phyloP scores from a whole-genome alignment of 129 eudicot species.

The Centella asiatica region DNA sequence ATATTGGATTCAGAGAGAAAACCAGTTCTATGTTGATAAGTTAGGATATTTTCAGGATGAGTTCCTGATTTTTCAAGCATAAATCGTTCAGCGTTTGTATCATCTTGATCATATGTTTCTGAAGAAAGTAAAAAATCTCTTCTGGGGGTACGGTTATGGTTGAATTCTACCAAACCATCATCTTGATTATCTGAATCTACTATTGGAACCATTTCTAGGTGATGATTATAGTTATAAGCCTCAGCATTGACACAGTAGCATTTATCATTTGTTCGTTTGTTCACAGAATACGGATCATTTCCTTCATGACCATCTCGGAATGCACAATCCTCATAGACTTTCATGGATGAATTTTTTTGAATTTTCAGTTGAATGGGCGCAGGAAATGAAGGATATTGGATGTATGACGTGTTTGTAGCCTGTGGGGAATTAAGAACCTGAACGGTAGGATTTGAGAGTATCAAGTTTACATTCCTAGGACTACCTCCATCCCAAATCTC shows the following conservation, averaged over 20 bases:
- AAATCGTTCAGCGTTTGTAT: constrained; percentile 4
- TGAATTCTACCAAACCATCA: no score
- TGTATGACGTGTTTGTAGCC: constrained; percentile 4
- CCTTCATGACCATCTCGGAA: no score
- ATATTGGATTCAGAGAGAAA: constrained; percentile 14
- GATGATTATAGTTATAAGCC: constrained; percentile 16
- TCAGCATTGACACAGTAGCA: constrained; percentile 20
- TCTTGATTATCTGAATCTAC: no score
- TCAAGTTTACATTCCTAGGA: constrained; percentile 13
- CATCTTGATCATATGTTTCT: no score
- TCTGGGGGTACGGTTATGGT: no score
- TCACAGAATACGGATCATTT: constrained; percentile 9
- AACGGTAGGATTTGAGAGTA: constrained; percentile 15
- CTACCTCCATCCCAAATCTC: constrained; percentile 21
- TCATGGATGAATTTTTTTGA: constrained; percentile 16
- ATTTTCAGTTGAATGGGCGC: constrained; percentile 19
- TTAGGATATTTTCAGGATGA: constrained; percentile 17
- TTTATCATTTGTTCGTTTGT: constrained; percentile 21
- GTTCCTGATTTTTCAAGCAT: constrained; percentile 11
- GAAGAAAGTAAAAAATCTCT: no score
- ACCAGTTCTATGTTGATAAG: constrained; percentile 19
- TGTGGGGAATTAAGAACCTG: constrained; percentile 20
- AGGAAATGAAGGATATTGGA: constrained; percentile 28
- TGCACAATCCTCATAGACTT: no score
- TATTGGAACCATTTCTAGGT: constrained; percentile 5